phyloP scores from a whole-genome alignment of 1,284 basidiomycete species.

The Megacollybia platyphylla region DNA sequence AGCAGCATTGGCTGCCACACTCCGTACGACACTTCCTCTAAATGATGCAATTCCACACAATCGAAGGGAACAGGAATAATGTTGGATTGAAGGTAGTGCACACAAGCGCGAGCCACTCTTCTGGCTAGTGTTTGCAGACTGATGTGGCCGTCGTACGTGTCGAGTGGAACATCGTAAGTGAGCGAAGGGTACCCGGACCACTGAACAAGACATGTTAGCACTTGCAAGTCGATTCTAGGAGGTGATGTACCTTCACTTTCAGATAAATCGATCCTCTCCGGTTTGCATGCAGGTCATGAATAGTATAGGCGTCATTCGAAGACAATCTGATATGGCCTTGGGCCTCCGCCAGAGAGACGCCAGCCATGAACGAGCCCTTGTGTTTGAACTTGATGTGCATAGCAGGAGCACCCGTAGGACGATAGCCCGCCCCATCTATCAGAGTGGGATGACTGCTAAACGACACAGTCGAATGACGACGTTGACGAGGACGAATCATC shows the following conservation, averaged over 20 bases:
- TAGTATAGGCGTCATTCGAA: slow-evolving; percentile 42
- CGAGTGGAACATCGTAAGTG: slow-evolving; percentile 65
- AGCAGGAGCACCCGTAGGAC: slow-evolving; percentile 30
- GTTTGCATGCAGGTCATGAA: slow-evolving; percentile 54
- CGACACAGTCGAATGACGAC: slow-evolving; percentile 47
- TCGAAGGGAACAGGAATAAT: slow-evolving; percentile 56
- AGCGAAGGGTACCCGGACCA: slow-evolving; percentile 61
- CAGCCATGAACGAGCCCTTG: slow-evolving; percentile 52
- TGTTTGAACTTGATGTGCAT: slow-evolving; percentile 59
- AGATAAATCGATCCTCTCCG: slow-evolving; percentile 43
- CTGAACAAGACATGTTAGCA: slow-evolving; percentile 18
- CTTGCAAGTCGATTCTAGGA: background rate
- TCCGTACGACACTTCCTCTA: slow-evolving; percentile 57
- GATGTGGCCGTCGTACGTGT: slow-evolving; percentile 50
- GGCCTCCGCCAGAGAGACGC: slow-evolving; percentile 59
- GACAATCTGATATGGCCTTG: slow-evolving; percentile 49
- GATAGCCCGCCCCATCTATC: slow-evolving; percentile 23
- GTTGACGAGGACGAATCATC: slow-evolving; percentile 23
- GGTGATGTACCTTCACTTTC: slow-evolving; percentile 38
- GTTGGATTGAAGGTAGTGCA: slow-evolving; percentile 65
- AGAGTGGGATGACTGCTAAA: slow-evolving; percentile 18
- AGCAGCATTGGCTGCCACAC: slow-evolving; percentile 56
- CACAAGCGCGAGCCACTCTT: slow-evolving; percentile 54
- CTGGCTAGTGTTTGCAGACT: slow-evolving; percentile 56
- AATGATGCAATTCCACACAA: slow-evolving; percentile 54